phyloP scores from a whole-genome alignment of 2,329 filamentous ascomycete species.

The Arthrobotrys musiformis region DNA sequence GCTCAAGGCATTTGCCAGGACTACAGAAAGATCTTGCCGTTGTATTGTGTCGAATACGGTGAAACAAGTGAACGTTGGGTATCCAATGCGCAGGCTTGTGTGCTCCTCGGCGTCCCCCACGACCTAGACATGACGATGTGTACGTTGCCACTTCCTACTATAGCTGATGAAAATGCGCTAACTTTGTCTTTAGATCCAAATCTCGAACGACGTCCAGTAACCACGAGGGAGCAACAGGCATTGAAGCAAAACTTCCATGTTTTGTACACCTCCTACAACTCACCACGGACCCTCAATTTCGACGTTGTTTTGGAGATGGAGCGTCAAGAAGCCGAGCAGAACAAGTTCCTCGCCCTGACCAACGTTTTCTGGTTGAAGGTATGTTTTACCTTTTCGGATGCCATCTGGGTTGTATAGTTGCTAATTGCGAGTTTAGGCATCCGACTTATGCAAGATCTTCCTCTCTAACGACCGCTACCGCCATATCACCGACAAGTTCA shows the following conservation, averaged over 20 bases:
- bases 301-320: slow-evolving; percentile 24
- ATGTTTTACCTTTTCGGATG: neutral
- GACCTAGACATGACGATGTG: slow-evolving; percentile 45
- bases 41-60: slow-evolving; percentile 29
- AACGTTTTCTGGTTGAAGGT: slow-evolving; percentile 49
- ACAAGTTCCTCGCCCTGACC: slow-evolving; percentile 34
- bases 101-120: slow-evolving; percentile 44
- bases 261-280: slow-evolving; percentile 36
- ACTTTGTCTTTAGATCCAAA: slow-evolving; percentile 9
- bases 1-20: slow-evolving; percentile 29
- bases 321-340: slow-evolving; percentile 36
- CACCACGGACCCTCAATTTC: slow-evolving; percentile 24
- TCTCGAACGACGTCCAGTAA: slow-evolving; percentile 24
- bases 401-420: neutral
- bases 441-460: slow-evolving; percentile 40
- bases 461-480: slow-evolving; percentile 33
- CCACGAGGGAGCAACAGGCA: slow-evolving; percentile 20
- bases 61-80: slow-evolving; percentile 37
- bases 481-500: slow-evolving; percentile 30
- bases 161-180: neutral
- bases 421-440: slow-evolving; percentile 12
- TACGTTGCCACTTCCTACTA: slow-evolving; percentile 2
- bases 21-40: slow-evolving; percentile 29
- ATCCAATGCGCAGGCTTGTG: slow-evolving; percentile 45
- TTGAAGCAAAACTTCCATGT: slow-evolving; percentile 49